phyloP scores from a whole-genome alignment of 768 basidiomycete species.

The Auriscalpium vulgare region DNA sequence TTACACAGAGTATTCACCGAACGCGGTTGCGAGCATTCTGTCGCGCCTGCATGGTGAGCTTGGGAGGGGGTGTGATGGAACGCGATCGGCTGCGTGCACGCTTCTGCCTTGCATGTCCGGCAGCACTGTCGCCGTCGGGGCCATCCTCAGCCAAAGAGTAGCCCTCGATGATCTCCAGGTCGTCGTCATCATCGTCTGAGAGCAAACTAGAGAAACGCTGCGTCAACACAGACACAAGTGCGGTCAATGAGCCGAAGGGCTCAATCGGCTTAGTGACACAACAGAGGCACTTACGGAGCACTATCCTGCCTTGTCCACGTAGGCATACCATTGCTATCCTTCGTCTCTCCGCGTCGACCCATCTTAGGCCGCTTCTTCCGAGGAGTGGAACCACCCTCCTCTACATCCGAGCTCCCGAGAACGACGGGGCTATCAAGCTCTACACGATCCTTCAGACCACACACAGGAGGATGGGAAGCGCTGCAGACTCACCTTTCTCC shows the following conservation, averaged over 20 bases:
- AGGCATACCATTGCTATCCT: conserved; percentile 9
- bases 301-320: conserved; percentile 11
- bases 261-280: not conserved
- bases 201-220: conserved; percentile 20
- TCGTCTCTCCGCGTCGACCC: not conserved
- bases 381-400: conserved; percentile 9
- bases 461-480: not conserved
- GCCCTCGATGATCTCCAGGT: conserved; percentile 32
- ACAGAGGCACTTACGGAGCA: conserved; percentile 7
- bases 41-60: conserved; percentile 43
- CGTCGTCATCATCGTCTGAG: conserved; percentile 39
- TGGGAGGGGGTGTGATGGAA: conserved; percentile 74
- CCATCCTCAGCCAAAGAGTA: conserved; percentile 10
- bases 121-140: conserved; percentile 26
- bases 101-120: conserved; percentile 16
- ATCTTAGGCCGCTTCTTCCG: conserved; percentile 9
- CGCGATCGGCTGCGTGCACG: conserved; percentile 51
- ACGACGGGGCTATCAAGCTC: conserved; percentile 5
- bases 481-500: conserved; percentile 39
- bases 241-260: not conserved
- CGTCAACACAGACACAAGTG: not conserved
- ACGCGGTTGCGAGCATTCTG: conserved; percentile 52
- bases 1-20: conserved; percentile 32
- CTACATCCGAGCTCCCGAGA: conserved; percentile 17
- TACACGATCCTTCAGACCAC: not conserved